phyloP scores from a whole-genome alignment of 495 filamentous ascomycete species.

The Hypomontagnella submonticulosa region DNA sequence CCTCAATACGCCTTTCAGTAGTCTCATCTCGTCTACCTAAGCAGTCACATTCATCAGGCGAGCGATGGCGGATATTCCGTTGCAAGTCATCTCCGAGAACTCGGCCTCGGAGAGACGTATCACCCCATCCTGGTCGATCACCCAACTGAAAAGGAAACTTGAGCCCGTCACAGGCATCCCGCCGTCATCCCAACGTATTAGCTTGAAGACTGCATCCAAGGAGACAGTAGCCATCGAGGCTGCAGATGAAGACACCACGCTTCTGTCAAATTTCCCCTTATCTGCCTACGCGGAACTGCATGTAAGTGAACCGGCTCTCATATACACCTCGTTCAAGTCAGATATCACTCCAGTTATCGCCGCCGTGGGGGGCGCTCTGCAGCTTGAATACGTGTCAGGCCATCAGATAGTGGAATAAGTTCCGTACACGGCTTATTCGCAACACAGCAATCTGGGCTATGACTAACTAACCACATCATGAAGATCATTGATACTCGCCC shows the following conservation, averaged over 20 bases:
- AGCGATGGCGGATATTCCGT: slow-evolving; percentile 81
- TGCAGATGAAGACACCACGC: slow-evolving; percentile 72
- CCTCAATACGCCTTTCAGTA: slow-evolving; percentile 36
- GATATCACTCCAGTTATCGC: slow-evolving; percentile 13
- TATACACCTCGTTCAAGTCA: slow-evolving; percentile 12
- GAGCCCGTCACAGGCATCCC: slow-evolving; percentile 95
- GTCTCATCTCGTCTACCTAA: slow-evolving; percentile 35
- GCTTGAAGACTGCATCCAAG: slow-evolving; percentile 67
- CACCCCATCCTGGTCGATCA: slow-evolving; percentile 91
- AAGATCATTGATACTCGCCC: slow-evolving; percentile 87
- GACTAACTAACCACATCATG: slow-evolving; percentile 26
- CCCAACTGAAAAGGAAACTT: slow-evolving; percentile 86
- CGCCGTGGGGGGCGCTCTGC: slow-evolving; percentile 5
- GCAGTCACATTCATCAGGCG: slow-evolving; percentile 52
- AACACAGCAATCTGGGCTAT: slow-evolving; percentile 10
- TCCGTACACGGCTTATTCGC: slow-evolving; percentile 12
- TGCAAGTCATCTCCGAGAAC: slow-evolving; percentile 83
- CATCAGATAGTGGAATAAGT: slow-evolving; percentile 10
- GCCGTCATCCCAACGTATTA: slow-evolving; percentile 78
- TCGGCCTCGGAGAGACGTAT: slow-evolving; percentile 84
- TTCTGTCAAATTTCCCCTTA: slow-evolving; percentile 70
- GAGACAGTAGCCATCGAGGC: slow-evolving; percentile 68
- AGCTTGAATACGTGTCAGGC: slow-evolving; percentile 32
- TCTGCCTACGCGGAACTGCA: slow-evolving; percentile 79
- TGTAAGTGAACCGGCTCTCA: slow-evolving; percentile 63